Evolutionary conservation across 352 stramenopile species (phyloP).

Genomic region (Phytophthora niederhauseri): DNA sequence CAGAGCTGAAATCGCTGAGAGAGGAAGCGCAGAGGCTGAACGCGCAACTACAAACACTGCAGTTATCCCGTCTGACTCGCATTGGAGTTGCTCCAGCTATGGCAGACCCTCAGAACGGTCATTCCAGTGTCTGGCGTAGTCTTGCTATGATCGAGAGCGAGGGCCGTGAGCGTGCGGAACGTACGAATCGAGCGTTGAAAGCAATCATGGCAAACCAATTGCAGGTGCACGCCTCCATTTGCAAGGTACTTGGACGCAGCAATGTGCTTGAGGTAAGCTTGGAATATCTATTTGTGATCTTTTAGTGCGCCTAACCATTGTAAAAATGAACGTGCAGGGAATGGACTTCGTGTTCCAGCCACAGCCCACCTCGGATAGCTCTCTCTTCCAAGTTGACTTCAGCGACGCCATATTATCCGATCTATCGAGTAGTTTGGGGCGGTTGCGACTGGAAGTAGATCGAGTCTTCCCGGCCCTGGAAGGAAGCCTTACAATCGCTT

Average conservation of each 20-base stretch:
- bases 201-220: constrained; percentile 26
- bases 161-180: constrained; percentile 28
- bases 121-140: constrained; percentile 10
- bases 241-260: constrained; percentile 21
- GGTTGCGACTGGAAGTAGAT: constrained; percentile 19
- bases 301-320: not conserved
- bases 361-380: constrained; percentile 10
- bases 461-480: constrained; percentile 10
- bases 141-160: constrained; percentile 26
- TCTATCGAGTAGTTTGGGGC: constrained; percentile 13
- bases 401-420: constrained; percentile 29
- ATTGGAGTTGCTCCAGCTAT: constrained; percentile 3
- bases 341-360: constrained; percentile 24
- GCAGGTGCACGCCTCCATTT: constrained; percentile 16
- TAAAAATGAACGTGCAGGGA: constrained; percentile 6
- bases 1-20: constrained; percentile 18
- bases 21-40: constrained; percentile 20
- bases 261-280: constrained; percentile 20
- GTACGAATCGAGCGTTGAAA: constrained; percentile 34
- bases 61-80: constrained; percentile 10
- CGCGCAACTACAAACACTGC: constrained; percentile 16
- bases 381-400: constrained; percentile 20
- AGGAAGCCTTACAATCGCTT: constrained; percentile 2
- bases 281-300: no score
- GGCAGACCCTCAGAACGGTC: not conserved